phyloP scores from a whole-genome alignment of 2,329 filamentous ascomycete genomes.

The Ophiocordyceps sinensis region DNA sequence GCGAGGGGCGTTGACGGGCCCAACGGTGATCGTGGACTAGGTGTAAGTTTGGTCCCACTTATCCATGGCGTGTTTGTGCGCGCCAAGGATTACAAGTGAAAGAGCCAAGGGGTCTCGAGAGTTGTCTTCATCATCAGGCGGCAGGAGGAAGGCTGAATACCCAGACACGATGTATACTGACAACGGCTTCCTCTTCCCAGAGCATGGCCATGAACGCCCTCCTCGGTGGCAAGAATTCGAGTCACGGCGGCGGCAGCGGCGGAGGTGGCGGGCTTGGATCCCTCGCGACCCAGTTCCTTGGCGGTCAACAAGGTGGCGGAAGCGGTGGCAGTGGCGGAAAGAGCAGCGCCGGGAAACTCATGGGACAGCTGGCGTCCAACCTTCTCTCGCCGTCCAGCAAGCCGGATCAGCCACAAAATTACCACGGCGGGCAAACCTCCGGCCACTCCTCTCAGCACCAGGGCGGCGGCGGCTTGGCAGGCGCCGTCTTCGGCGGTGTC shows the following conservation, averaged over 20 bases:
- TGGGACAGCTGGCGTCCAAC: conserved; percentile 41
- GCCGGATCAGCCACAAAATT: conserved; percentile 29
- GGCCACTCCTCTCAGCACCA: conserved; percentile 17
- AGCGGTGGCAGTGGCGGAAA: conserved; percentile 21
- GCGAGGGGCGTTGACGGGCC: conserved; percentile 35
- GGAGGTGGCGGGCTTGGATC: conserved; percentile 13
- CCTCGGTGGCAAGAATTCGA: conserved; percentile 29
- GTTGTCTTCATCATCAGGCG: no score
- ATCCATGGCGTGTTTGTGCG: background rate
- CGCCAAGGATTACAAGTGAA: background rate
- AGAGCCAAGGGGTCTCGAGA: no score
- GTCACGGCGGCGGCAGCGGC: conserved; percentile 9
- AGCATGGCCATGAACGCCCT: conserved; percentile 47
- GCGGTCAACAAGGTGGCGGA: conserved; percentile 17
- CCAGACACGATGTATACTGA: background rate
- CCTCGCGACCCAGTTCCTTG: conserved; percentile 26
- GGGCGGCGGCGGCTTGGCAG: conserved; percentile 33
- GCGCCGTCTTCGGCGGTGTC: conserved; percentile 39
- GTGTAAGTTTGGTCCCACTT: conserved; percentile 33
- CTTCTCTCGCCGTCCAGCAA: conserved; percentile 35
- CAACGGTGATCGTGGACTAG: conserved; percentile 46
- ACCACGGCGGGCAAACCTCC: conserved; percentile 31
- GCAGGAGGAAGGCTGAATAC: no score
- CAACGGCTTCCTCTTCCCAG: conserved; percentile 17
- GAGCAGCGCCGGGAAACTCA: conserved; percentile 35